Percentiles rank a stretch among this genome's conserved stretches.
phyloP scores from a whole-genome alignment of 1,139 yeast species.

The Saccharomycopsis phalli region DNA sequence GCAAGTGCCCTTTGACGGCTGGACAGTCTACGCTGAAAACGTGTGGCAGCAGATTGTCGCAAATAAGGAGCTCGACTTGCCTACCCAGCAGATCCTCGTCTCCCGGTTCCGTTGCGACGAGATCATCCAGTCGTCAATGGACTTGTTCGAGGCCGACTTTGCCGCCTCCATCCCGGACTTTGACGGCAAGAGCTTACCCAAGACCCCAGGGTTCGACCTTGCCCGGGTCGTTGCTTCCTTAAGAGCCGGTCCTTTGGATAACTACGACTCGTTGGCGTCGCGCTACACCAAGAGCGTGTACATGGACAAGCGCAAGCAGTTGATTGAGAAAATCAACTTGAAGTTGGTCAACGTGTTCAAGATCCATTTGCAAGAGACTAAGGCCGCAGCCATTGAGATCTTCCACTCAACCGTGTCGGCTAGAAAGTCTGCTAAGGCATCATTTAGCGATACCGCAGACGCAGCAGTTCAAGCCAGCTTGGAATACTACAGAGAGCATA shows the following conservation, averaged over 20 bases:
- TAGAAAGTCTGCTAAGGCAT: constrained; percentile 19
- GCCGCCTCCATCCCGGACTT: constrained; percentile 21
- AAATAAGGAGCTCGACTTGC: constrained; percentile 89
- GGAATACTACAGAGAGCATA: constrained; percentile 18
- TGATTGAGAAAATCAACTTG: constrained; percentile 38
- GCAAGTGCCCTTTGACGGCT: constrained; percentile 86
- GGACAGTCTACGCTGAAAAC: constrained; percentile 85
- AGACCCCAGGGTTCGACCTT: constrained; percentile 21
- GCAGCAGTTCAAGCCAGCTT: constrained; percentile 18
- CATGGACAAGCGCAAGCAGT: constrained; percentile 44
- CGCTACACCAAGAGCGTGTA: constrained; percentile 63
- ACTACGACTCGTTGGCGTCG: constrained; percentile 63
- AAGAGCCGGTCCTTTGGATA: constrained; percentile 37
- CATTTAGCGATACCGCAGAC: constrained; percentile 25
- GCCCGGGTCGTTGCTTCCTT: constrained; percentile 25
- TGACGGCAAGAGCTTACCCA: constrained; percentile 12
- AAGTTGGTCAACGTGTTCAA: constrained; percentile 40
- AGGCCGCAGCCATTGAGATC: constrained; percentile 25
- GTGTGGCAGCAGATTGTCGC: constrained; percentile 93
- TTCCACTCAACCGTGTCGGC: constrained; percentile 23
- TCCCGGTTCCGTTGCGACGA: constrained; percentile 95
- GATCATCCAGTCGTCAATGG: constrained; percentile 47
- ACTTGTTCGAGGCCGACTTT: constrained; percentile 36
- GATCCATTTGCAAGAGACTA: constrained; percentile 31
- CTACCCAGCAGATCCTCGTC: constrained; percentile 91